Percentiles rank a stretch among this genome's conserved stretches.
These are phyloP conservation scores for Hordeum marinum DNA, from an alignment of 176 grass and related monocot genomes.

Conservation along the genomic window DNA sequence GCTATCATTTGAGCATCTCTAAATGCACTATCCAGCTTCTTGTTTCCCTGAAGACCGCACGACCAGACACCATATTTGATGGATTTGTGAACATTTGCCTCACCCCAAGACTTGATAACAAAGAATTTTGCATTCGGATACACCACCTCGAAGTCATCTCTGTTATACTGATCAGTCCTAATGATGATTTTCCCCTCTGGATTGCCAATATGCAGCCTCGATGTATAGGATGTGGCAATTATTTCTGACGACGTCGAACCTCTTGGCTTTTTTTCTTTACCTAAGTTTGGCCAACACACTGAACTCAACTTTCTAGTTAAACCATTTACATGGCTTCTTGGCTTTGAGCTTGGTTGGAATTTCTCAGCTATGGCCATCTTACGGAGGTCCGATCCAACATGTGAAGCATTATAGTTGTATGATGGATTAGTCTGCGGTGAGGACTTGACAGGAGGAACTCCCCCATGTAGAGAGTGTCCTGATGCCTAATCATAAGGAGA, in stretches of 20 bases:
- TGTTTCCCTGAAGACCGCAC: constrained; percentile 42
- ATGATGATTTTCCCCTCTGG: constrained; percentile 53
- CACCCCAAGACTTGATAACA: constrained; percentile 59
- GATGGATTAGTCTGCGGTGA: constrained; percentile 20
- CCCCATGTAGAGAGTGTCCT: constrained; percentile 9
- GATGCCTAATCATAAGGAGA: constrained; percentile 22
- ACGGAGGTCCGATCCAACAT: constrained; percentile 29
- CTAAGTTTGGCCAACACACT: constrained; percentile 3
- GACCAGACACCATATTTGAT: constrained; percentile 83
- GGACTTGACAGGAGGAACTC: constrained; percentile 26
- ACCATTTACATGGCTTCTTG: constrained; percentile 7
- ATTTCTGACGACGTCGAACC: constrained; percentile 7
- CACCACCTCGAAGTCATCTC: constrained; percentile 60
- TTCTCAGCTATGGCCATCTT: constrained; percentile 29
- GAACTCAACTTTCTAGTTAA: constrained; percentile 6
- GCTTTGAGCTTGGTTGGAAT: constrained; percentile 16
- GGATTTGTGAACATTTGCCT: constrained; percentile 61
- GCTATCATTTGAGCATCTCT: constrained; percentile 52
- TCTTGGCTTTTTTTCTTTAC: constrained; percentile 29
- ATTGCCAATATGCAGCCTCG: constrained; percentile 30
- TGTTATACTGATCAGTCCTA: constrained; percentile 63
- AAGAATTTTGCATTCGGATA: constrained; percentile 82
- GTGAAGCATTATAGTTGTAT: constrained; percentile 17
- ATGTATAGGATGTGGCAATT: constrained; percentile 42
- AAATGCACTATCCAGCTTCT: constrained; percentile 45